These are phyloP conservation scores for Lachancea thermotolerans DNA, from an alignment of 805 yeast species.

Conservation along the genomic window DNA sequence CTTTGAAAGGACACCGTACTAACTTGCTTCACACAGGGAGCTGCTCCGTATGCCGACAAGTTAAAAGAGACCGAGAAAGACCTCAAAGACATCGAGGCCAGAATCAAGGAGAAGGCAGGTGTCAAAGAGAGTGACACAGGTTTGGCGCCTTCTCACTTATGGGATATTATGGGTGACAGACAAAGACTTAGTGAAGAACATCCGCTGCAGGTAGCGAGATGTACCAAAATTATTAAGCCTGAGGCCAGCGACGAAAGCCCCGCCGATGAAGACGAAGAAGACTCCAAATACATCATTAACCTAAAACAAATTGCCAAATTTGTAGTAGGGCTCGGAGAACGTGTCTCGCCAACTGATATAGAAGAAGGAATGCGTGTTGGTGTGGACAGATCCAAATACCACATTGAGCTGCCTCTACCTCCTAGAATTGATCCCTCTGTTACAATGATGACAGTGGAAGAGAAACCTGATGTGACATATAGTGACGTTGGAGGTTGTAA, in stretches of 20 bases:
- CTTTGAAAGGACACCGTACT: conserved; percentile 5
- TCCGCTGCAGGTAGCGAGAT: conserved; percentile 96
- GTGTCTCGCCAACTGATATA: conserved; percentile 96
- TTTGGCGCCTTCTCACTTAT: conserved; percentile 89
- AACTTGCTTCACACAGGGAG: conserved; percentile 43
- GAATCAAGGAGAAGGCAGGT: conserved; percentile 93
- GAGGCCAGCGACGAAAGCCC: conserved; percentile 15
- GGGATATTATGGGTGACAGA: conserved; percentile 97
- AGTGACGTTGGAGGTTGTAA: conserved; percentile 98
- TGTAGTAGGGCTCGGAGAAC: conserved; percentile 92
- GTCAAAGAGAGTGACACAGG: conserved; percentile 95
- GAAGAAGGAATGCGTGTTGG: conserved; percentile 99
- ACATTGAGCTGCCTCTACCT: conserved; percentile 94
- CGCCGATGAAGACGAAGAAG: conserved; percentile 63
- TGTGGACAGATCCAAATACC: conserved; percentile 94
- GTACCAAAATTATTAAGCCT: conserved; percentile 88
- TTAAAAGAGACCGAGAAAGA: conserved; percentile 83
- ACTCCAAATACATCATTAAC: conserved; percentile 89
- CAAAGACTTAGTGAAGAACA: conserved; percentile 90
- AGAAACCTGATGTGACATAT: conserved; percentile 97
- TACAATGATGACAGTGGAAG: conserved; percentile 99
- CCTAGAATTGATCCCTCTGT: conserved; percentile 97
- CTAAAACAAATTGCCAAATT: conserved; percentile 97
- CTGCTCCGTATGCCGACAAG: conserved; percentile 86
- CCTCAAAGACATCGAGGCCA: conserved; percentile 71